Percentiles rank a stretch among this genome's conserved stretches.
phyloP scores from a whole-genome alignment of 176 grass and related monocot species.

The Carex littledalei region DNA sequence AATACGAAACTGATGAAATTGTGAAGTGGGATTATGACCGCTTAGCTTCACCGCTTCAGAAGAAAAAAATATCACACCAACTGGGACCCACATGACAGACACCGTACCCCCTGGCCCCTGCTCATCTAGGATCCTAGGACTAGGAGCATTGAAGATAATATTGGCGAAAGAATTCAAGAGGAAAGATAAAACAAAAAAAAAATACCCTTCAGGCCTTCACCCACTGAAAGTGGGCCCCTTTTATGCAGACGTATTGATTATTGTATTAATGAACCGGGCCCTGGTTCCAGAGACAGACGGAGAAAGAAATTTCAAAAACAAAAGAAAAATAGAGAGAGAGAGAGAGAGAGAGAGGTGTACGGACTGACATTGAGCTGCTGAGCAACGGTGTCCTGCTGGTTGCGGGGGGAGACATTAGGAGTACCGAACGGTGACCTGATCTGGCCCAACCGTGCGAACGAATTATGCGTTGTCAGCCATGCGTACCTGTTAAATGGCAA shows the following conservation, averaged over 20 bases:
- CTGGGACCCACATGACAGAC: not conserved
- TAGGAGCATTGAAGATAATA: not conserved
- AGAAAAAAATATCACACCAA: not conserved
- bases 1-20: not conserved
- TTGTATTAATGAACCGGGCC: not conserved
- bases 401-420: slow-evolving; percentile 41
- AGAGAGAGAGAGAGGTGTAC: not conserved
- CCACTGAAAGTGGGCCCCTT: not conserved
- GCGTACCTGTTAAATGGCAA: slow-evolving; percentile 91
- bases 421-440: slow-evolving; percentile 37
- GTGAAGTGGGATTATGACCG: not conserved
- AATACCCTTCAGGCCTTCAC: not conserved
- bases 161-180: not conserved
- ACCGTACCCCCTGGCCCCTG: not conserved
- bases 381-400: slow-evolving; percentile 88
- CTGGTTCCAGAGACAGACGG: not conserved
- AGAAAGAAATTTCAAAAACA: not conserved
- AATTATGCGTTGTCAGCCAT: slow-evolving; percentile 97
- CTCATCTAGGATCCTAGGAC: not conserved
- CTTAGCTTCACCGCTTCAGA: not conserved
- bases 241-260: not conserved
- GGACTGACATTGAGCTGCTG: slow-evolving; percentile 72
- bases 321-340: not conserved
- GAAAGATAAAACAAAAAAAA: not conserved
- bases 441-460: slow-evolving; percentile 70